Evolutionary conservation across 148 eudicot genomes (phyloP).

Genomic region (Rhododendron simsii): DNA sequence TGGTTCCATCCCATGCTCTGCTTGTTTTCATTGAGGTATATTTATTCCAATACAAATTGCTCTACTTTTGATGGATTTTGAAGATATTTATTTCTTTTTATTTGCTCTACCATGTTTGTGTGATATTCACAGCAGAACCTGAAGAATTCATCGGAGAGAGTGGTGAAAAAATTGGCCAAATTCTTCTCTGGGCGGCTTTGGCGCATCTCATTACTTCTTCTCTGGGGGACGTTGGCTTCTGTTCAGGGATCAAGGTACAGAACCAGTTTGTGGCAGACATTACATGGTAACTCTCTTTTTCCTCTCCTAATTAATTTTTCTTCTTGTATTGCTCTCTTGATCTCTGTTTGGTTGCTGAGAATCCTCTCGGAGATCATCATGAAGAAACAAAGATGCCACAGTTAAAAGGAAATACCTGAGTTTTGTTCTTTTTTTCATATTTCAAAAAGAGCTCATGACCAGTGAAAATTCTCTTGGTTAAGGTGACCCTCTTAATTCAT

Average conservation of each 20-base stretch:
- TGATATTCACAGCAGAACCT: too few species aligned
- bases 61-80: too few species aligned
- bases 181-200: neutral
- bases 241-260: constrained; percentile 21
- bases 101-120: too few species aligned
- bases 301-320: neutral
- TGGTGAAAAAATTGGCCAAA: neutral
- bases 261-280: constrained; percentile 26
- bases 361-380: neutral
- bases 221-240: constrained; percentile 17
- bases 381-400: neutral
- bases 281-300: constrained; percentile 18
- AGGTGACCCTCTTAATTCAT: too few species aligned
- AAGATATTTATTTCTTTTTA: too few species aligned
- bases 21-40: too few species aligned
- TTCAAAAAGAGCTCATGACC: too few species aligned
- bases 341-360: neutral
- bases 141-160: neutral
- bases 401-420: neutral
- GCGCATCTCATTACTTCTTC: neutral
- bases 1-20: too few species aligned
- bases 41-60: too few species aligned
- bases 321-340: neutral
- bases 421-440: too few species aligned
- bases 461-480: too few species aligned